These are phyloP conservation scores for Arthonia radiata DNA, from an alignment of 495 filamentous ascomycete species.

Conservation along the genomic window DNA sequence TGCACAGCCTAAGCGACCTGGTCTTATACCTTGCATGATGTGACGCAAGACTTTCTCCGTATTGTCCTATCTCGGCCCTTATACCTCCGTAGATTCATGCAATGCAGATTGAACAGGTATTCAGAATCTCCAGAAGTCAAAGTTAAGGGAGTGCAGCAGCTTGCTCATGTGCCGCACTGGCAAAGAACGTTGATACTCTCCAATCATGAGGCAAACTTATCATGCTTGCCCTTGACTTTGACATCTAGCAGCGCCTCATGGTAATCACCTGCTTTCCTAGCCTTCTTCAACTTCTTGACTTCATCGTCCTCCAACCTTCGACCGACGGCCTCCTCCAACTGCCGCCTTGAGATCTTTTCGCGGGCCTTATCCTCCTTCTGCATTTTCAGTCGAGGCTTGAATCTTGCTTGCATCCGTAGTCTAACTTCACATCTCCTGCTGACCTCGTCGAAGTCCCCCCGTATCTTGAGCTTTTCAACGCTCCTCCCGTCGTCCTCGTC, in stretches of 20 bases:
- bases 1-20: no score
- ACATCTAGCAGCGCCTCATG: constrained; percentile 74
- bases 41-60: no score
- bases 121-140: no score
- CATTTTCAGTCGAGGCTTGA: constrained; percentile 60
- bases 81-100: no score
- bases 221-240: constrained; percentile 85
- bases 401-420: constrained; percentile 83
- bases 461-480: constrained; percentile 33
- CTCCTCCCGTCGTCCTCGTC: constrained; percentile 17
- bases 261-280: constrained; percentile 67
- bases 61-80: no score
- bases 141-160: no score
- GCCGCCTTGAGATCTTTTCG: constrained; percentile 66
- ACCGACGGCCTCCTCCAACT: constrained; percentile 65
- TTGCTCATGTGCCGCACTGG: no score
- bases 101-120: no score
- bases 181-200: no score
- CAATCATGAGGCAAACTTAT: constrained; percentile 46
- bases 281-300: constrained; percentile 57
- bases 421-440: constrained; percentile 54
- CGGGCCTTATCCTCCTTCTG: constrained; percentile 53
- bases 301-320: constrained; percentile 60
- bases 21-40: no score
- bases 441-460: constrained; percentile 50